Evolutionary conservation across 192 early-diverging fungal genomes (phyloP), one percentile per base, ranked within the genome.

Genomic region (Podila epicladia): DNA sequence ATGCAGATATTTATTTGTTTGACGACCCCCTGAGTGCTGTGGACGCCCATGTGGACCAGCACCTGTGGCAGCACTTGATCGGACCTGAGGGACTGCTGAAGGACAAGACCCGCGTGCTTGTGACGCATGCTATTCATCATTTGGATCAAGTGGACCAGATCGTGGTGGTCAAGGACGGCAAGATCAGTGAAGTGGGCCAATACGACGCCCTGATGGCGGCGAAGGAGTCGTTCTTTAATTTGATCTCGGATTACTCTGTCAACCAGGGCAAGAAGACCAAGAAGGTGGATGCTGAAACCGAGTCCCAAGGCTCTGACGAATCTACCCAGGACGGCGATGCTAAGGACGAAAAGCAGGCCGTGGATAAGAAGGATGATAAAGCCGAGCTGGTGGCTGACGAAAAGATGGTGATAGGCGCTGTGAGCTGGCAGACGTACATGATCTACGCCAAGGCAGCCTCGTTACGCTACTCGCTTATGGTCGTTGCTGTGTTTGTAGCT

Each of bases 61-160:
- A 79, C 67, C 89, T 99, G 24, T 97, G 97, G 84, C 91, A 96
- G 65, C 67, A 96, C 58, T 92, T 97, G 8, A 86, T 99, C 62
- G 96, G 97, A 15, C 93, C 94, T 28, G 78, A 87, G 9, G 97
- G 96, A 37, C 64, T 97, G 51, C 86, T 98, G 19, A 88, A 90
- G 58, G 85, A 87, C 59, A 95, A 96, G 72, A 87, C 91, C 31
- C 89, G 96, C 17, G 75, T 99, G 33, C 86, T 96, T 35, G 95
- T 95, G 19, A 95, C 95, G 20, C 92, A 93, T 65, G 92, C 90
- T 17, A 92, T 98, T 59, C 91, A 93, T 48, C 93, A 93, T 61
- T 64, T 98, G 22, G 89, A 87, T 58, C 85, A 89, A 48, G 79
- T 85, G 0, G 92, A 96, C 59, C 80, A 84, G 19, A 87, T 96